Base-by-base conservation (phyloP, 2,329 filamentous ascomycete genomes). In the Aureobasidium subglaciale region DNA sequence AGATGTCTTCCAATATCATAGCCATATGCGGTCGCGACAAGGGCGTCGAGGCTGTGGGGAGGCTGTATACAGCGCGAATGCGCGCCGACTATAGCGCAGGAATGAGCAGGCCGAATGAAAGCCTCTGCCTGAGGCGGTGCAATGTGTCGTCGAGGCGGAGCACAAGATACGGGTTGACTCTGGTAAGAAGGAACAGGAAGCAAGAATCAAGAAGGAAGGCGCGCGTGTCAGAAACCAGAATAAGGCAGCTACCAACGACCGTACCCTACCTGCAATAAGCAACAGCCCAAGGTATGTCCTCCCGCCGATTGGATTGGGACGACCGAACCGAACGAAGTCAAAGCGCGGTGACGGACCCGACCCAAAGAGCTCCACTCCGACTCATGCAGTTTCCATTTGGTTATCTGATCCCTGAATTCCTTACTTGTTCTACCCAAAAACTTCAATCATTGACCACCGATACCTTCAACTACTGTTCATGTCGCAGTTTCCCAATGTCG, bases 1-100 rank as follows among this genome's bases (percentile, higher is more conserved):
- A 54, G 37, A 43, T 54, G 30, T 54, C 37, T 42, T 54, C 50
- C 50, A 54, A 54, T 54, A 43, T 29, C 50, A 54, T 54, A 27
- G 38, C 38, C 37, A 25, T 20, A 30, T 43, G 50, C 48, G 22
- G 15, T 43, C 30, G 50, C 50, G 50, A 54, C 50, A 42, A 42
- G 15, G 38, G 38, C 38, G 50, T 54, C 38, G 50, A 20, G 50
- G 50, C 50, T 54, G 50, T 54, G 50, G 38, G 29, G 50, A 54
- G 50, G 50, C 50, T 54, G 50, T 54, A 54, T 54, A 40, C 18
- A 18, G 37, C 25, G 37, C 38, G 18, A 20, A 53, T 52, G 48
- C 48, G 35, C 22, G 48, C 34, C n/a, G 48, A 27, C 25, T 38
- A 29, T 20, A 41, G 34, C 34, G 34, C 37, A 43, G 32, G 38